These are phyloP conservation scores for Stipa capillata DNA, from an alignment of 176 grass and related monocot genomes.

Conservation along the genomic window DNA sequence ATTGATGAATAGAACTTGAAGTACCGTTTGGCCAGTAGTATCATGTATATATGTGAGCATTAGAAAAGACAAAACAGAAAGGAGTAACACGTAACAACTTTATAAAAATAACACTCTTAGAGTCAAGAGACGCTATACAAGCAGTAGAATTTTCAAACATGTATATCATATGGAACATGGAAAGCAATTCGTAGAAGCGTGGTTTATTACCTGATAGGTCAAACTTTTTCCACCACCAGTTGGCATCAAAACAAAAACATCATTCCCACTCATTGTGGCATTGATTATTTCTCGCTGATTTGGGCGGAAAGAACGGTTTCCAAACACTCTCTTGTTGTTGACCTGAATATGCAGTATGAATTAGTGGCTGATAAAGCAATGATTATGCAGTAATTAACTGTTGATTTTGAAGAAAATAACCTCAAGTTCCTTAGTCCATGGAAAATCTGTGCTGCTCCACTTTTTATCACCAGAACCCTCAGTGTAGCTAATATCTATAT, in stretches of 20 bases:
- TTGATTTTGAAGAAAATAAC: conserved; percentile 33
- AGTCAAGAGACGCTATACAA: neutral
- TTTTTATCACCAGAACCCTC: conserved; percentile 67
- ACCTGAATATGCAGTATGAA: conserved; percentile 24
- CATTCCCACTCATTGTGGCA: conserved; percentile 92
- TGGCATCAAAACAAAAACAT: conserved; percentile 98
- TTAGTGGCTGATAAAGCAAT: conserved; percentile 7
- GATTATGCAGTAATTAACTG: neutral
- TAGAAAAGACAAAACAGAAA: conserved; percentile 2
- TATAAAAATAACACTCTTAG: neutral
- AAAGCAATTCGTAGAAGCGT: neutral
- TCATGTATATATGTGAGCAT: neutral
- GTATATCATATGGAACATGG: neutral
- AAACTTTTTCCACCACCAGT: conserved; percentile 96
- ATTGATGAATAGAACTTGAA: neutral
- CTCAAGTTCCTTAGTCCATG: conserved; percentile 92
- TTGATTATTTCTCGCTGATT: conserved; percentile 99
- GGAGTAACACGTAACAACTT: neutral
- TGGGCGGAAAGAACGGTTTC: conserved; percentile 80
- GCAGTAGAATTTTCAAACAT: neutral
- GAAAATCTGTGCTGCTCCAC: conserved; percentile 66
- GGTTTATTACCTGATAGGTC: conserved; percentile 72
- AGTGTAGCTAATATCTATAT: conserved; percentile 70
- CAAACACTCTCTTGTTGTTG: conserved; percentile 74
- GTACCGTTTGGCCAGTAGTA: neutral